Conservation (phyloP, 2,329 filamentous ascomycete genomes). For the Epichloe scottii region DNA sequence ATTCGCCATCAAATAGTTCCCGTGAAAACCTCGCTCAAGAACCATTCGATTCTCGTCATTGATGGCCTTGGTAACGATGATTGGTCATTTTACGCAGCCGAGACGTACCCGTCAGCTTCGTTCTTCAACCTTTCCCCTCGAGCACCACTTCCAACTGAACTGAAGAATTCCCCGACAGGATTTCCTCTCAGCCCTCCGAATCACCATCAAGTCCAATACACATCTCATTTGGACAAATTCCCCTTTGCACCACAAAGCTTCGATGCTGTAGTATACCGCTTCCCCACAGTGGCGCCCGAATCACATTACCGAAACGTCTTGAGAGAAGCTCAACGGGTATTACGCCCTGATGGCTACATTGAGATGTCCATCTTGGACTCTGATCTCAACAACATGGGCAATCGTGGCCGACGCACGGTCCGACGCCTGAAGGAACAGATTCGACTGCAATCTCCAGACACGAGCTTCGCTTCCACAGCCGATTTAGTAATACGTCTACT, state of each 20-base stretch:
- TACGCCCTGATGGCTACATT: conserved; percentile 68
- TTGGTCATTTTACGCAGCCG: conserved; percentile 70
- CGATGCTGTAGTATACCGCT: conserved; percentile 63
- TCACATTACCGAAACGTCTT: conserved; percentile 58
- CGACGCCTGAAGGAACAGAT: conserved; percentile 61
- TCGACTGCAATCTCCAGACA: conserved; percentile 44
- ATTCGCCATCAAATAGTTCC: conserved; percentile 56
- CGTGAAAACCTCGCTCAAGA: conserved; percentile 25
- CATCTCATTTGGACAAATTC: conserved; percentile 50
- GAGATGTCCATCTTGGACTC: conserved; percentile 68
- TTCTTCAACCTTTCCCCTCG: conserved; percentile 65
- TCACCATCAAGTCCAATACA: conserved; percentile 62
- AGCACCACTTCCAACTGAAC: conserved; percentile 34
- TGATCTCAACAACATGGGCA: conserved; percentile 74
- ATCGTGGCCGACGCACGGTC: conserved; percentile 53
- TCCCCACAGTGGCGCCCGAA: conserved; percentile 58
- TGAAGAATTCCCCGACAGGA: conserved; percentile 27
- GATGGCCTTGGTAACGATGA: conserved; percentile 80
- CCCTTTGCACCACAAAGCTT: conserved; percentile 69
- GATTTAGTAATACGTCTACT: conserved; percentile 54
- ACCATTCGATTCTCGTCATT: conserved; percentile 58
- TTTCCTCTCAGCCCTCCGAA: conserved; percentile 51
- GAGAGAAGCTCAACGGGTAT: conserved; percentile 62
- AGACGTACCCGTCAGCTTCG: conserved; percentile 62
- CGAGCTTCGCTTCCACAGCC: conserved; percentile 46